phyloP scores from a whole-genome alignment of 176 grass and related monocot species.

The Olyra latifolia region DNA sequence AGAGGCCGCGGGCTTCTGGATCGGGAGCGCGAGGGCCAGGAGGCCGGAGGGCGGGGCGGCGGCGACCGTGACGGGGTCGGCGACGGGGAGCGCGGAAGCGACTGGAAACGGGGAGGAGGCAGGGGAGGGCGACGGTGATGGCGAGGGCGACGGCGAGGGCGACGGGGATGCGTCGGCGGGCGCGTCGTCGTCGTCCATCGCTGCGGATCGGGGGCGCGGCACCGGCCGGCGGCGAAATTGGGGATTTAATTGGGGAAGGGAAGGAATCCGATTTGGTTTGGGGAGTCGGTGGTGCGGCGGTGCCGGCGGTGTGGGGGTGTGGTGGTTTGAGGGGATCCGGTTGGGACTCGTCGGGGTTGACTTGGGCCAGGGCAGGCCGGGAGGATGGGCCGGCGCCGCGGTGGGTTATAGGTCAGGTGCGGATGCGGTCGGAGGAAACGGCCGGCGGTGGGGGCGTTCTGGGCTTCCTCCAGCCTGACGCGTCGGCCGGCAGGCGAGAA shows the following conservation, averaged over 20 bases:
- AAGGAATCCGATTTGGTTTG: conserved; percentile 30
- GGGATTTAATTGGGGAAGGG: conserved; percentile 2
- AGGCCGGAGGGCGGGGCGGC: conserved; percentile 46
- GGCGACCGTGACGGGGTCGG: conserved; percentile 45
- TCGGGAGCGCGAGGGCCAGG: conserved; percentile 62
- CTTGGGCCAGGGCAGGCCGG: conserved; percentile 54
- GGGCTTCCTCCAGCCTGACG: conserved; percentile 40
- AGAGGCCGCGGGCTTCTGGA: conserved; percentile 59
- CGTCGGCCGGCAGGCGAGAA: conserved; percentile 57
- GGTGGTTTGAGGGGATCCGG: conserved; percentile 51
- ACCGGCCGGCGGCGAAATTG: neutral
- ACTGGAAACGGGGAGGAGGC: neutral
- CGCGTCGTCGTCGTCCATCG: conserved; percentile 48
- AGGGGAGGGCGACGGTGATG: neutral
- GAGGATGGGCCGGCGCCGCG: conserved; percentile 43
- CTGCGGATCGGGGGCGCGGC: conserved; percentile 2
- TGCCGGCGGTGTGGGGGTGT: conserved; percentile 57
- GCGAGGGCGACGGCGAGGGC: neutral
- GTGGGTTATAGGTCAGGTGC: conserved; percentile 21
- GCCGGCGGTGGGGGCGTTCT: conserved; percentile 46
- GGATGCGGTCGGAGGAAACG: neutral
- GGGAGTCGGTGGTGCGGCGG: conserved; percentile 57
- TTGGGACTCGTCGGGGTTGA: conserved; percentile 30
- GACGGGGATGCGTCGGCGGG: conserved; percentile 29
- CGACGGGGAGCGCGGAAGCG: conserved; percentile 35